Conservation (phyloP, 176 grass and related monocot genomes). For the Urochloa ruziziensis region DNA sequence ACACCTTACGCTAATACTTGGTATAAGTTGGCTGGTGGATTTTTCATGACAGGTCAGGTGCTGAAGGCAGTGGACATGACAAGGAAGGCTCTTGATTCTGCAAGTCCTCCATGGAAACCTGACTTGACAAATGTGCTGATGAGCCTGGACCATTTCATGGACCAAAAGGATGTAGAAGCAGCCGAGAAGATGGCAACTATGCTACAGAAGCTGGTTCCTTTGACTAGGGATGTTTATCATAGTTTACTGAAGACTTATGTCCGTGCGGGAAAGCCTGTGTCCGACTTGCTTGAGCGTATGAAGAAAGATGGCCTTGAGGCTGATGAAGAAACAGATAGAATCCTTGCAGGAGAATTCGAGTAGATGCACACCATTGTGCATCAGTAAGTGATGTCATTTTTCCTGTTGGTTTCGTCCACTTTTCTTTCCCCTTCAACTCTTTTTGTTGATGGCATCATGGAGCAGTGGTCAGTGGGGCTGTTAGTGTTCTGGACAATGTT, state of each 20-base stretch:
- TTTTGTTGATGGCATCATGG: neutral
- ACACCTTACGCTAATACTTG: constrained; percentile 39
- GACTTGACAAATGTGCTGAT: constrained; percentile 33
- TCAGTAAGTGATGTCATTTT: neutral
- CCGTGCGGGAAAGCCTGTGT: constrained; percentile 20
- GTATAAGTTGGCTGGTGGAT: constrained; percentile 52
- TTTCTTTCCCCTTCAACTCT: neutral
- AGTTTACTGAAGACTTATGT: constrained; percentile 50
- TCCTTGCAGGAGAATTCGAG: constrained; percentile 35
- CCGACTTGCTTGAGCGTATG: constrained; percentile 53
- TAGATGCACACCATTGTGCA: neutral
- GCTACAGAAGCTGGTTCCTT: constrained; percentile 31
- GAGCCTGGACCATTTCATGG: constrained; percentile 44
- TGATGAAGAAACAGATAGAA: constrained; percentile 50
- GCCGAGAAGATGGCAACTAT: constrained; percentile 52
- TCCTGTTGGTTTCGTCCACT: neutral
- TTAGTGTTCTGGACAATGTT: neutral
- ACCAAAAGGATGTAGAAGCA: constrained; percentile 57
- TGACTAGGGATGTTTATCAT: constrained; percentile 56
- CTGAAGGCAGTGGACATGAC: constrained; percentile 52
- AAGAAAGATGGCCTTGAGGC: constrained; percentile 51
- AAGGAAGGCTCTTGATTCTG: constrained; percentile 44
- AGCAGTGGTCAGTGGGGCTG: neutral
- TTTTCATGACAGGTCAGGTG: constrained; percentile 38
- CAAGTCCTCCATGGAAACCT: constrained; percentile 36